Evolutionary conservation across 2,329 filamentous ascomycete genomes (phyloP).

Genomic region (Beauveria australis): DNA sequence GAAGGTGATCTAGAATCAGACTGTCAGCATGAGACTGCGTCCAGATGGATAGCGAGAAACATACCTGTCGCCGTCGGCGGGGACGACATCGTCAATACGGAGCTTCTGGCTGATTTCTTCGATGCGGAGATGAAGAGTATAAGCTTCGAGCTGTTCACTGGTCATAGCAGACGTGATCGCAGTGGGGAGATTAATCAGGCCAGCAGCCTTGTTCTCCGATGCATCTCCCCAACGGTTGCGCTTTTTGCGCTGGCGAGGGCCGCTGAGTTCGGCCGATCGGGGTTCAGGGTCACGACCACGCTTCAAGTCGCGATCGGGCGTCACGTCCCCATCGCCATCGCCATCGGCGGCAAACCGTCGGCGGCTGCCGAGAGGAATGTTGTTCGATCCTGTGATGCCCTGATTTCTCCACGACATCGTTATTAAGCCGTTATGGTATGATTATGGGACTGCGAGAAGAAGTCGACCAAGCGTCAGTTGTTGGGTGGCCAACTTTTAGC

Average conservation of each 20-base stretch:
- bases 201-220: constrained; percentile 96
- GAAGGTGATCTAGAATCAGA: constrained; percentile 68
- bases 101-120: constrained; percentile 99
- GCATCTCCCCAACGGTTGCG: constrained; percentile 97
- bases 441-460: background rate
- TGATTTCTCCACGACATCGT: constrained; percentile 60
- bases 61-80: constrained; percentile 90
- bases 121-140: constrained; percentile 91
- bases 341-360: constrained; percentile 65
- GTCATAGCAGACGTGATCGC: constrained; percentile 98
- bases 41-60: constrained; percentile 20
- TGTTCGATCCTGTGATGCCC: constrained; percentile 96
- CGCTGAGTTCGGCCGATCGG: constrained; percentile 58
- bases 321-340: constrained; percentile 28
- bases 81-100: constrained; percentile 97
- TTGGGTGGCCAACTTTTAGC: constrained; percentile 7
- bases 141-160: constrained; percentile 94
- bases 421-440: constrained; percentile 13
- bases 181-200: constrained; percentile 93
- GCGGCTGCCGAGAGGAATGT: constrained; percentile 84
- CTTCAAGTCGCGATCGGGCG: constrained; percentile 51
- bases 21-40: constrained; percentile 6
- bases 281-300: constrained; percentile 88
- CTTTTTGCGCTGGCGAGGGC: constrained; percentile 88
- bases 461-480: background rate